These are phyloP conservation scores for Metarhizium rileyi DNA, from an alignment of 2,329 filamentous ascomycete species.

Conservation along the genomic window DNA sequence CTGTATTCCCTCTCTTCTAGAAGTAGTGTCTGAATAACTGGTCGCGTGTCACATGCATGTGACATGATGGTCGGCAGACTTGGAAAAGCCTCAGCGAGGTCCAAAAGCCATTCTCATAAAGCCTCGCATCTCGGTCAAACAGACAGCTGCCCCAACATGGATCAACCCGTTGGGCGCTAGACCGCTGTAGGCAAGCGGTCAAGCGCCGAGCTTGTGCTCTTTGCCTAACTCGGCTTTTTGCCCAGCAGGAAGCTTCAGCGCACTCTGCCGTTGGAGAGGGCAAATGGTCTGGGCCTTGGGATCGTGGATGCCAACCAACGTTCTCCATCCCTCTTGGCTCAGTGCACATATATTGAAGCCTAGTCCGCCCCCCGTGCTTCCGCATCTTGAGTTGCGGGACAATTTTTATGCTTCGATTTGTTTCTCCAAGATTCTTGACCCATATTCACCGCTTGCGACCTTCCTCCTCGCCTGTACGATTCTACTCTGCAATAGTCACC, in stretches of 20 bases:
- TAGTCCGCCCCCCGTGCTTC: not conserved
- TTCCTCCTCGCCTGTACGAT: not conserved
- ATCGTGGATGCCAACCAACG: slow-evolving; percentile 2
- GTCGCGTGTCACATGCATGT: not conserved
- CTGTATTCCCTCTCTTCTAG: too few relatives aligned
- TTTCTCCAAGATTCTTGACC: not conserved
- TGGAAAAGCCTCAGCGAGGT: not conserved
- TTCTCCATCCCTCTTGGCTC: not conserved
- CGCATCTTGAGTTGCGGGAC: not conserved
- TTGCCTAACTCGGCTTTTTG: not conserved
- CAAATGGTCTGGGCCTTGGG: not conserved
- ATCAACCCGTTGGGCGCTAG: slow-evolving; percentile 10
- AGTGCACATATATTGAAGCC: slow-evolving; percentile 1
- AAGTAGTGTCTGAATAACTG: not conserved
- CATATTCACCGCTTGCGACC: not conserved
- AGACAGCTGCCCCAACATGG: not conserved
- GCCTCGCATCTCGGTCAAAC: slow-evolving; percentile 13
- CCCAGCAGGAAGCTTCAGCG: not conserved
- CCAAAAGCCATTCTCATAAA: not conserved
- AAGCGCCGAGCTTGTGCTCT: not conserved
- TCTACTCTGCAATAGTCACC: slow-evolving; percentile 6
- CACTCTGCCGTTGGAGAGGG: slow-evolving; percentile 1
- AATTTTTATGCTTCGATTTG: slow-evolving; percentile 5
- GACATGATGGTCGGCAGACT: too few relatives aligned
- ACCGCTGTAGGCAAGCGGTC: slow-evolving; percentile 13